Evolutionary conservation across 768 basidiomycete genomes (phyloP), one percentile per base, ranked within the genome.

Genomic region (Leccinum incarnatum): DNA sequence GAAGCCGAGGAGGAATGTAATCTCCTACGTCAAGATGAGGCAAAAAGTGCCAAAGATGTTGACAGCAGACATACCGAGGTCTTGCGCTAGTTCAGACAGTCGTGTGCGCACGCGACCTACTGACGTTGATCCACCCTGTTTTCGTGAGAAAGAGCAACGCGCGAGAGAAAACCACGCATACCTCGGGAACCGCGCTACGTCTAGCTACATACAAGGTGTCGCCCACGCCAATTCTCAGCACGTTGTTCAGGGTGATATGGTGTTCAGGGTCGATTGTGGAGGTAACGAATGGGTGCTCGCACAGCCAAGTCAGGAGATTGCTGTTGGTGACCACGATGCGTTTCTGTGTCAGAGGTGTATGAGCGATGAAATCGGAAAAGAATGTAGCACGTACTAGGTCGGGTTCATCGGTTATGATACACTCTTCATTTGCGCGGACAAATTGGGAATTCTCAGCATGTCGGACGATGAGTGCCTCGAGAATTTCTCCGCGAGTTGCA

Each of bases 91-190:
- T 59, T 91, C 87, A 25, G 83, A 81, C 53, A 96, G 76, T 54
- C 79, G 81, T 36, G 88, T 77, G 60, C 91, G 83, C 57, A 86
- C 67, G 60, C 83, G 81, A 47, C 95, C 95, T 51, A 98, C 78
- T 7, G 83, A 77, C 2, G 94, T 95, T 66, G 90, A 93, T 54
- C 91, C 92, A 64, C 94, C 93, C 92, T 96, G 72, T 48, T 58
- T 45, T 49, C 57, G 61, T 74, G 63, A 72, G 69, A 61, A 59
- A 34, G 37, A 25, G 54, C 11, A 29, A 57, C 47, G 47, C 34
- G 55, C 30, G 21, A 34, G 51, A 19, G 60, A 29, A 54, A 57
- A 51, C 40, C 57, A 66, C 54, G 53, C 76, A 58, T 72, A 87
- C 88, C 77, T 83, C 81, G 53, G 81, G 79, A 55, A 72, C 65